A percentile compares a stretch with the other conserved stretches of the same genome.
These are phyloP conservation scores for Punica granatum DNA, from an alignment of 345 rosid species.

Conservation along the genomic window DNA sequence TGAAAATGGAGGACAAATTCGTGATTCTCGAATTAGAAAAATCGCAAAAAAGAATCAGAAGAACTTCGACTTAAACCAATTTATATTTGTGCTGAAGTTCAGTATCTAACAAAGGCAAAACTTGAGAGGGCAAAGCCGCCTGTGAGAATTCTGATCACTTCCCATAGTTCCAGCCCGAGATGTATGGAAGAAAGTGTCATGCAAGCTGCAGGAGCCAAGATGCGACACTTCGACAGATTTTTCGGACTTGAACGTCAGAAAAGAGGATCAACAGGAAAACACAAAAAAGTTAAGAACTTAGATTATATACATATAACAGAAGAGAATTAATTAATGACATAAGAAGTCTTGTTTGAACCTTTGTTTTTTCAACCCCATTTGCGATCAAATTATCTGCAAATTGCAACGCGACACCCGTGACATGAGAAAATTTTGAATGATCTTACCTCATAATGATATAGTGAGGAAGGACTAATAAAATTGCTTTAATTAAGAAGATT, in stretches of 20 bases:
- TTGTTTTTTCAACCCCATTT: constrained; percentile 75
- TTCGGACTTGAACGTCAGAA: constrained; percentile 51
- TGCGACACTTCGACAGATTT: constrained; percentile 83
- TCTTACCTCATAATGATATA: no score
- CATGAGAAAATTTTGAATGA: no score
- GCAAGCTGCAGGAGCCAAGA: constrained; percentile 85
- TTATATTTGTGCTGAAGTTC: no score
- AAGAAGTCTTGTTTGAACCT: constrained; percentile 28
- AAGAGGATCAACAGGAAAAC: background rate
- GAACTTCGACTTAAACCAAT: no score
- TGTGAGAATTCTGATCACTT: constrained; percentile 75
- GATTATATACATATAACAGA: background rate
- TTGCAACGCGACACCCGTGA: constrained; percentile 70
- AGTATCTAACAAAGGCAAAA: constrained; percentile 83
- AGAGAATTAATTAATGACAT: background rate
- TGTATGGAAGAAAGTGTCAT: constrained; percentile 77
- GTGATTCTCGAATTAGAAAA: no score
- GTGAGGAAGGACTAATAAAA: no score
- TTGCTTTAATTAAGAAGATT: no score
- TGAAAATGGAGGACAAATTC: background rate
- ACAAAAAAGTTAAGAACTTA: background rate
- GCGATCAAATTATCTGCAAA: constrained; percentile 76
- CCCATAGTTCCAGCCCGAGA: constrained; percentile 92
- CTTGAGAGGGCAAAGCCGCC: constrained; percentile 86
- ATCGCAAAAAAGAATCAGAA: no score